Evolutionary conservation across 2,329 filamentous ascomycete species (phyloP).

Genomic region (Botrytis deweyae): DNA sequence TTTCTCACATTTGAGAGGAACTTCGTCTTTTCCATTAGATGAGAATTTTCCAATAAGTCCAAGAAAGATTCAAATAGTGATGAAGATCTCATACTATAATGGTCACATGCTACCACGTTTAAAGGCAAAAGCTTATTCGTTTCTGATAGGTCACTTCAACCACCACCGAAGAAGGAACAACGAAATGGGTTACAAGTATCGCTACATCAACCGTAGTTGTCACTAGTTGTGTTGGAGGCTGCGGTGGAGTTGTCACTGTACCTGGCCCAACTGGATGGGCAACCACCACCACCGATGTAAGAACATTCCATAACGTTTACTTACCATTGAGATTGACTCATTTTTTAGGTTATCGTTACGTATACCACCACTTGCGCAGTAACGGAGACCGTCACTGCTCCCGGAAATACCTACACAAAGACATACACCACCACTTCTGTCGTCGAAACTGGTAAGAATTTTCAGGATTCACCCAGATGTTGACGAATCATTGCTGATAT

Average conservation of each 20-base stretch:
- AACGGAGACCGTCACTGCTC: neutral
- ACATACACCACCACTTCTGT: constrained; percentile 48
- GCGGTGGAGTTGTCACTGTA: constrained; percentile 18
- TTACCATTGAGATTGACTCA: neutral
- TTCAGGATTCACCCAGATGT: neutral
- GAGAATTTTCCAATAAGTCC: neutral
- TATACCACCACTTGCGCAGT: constrained; percentile 21
- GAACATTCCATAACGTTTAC: neutral
- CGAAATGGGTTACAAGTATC: constrained; percentile 4
- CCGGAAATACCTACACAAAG: constrained; percentile 42
- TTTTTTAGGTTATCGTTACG: constrained; percentile 18
- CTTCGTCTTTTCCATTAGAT: neutral
- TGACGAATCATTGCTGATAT: neutral
- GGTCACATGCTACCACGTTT: neutral
- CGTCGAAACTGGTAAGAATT: constrained; percentile 34
- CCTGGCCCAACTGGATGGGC: constrained; percentile 19
- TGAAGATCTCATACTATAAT: neutral
- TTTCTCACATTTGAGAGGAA: neutral
- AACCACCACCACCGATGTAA: constrained; percentile 21
- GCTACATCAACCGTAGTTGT: constrained; percentile 12
- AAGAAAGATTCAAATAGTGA: neutral
- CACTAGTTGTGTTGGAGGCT: constrained; percentile 20
- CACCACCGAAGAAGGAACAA: constrained; percentile 9
- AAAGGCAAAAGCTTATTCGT: neutral
- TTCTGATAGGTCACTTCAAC: constrained; percentile 14